phyloP scores from a whole-genome alignment of 2,329 filamentous ascomycete genomes.

The Albophoma yamanashiensis region DNA sequence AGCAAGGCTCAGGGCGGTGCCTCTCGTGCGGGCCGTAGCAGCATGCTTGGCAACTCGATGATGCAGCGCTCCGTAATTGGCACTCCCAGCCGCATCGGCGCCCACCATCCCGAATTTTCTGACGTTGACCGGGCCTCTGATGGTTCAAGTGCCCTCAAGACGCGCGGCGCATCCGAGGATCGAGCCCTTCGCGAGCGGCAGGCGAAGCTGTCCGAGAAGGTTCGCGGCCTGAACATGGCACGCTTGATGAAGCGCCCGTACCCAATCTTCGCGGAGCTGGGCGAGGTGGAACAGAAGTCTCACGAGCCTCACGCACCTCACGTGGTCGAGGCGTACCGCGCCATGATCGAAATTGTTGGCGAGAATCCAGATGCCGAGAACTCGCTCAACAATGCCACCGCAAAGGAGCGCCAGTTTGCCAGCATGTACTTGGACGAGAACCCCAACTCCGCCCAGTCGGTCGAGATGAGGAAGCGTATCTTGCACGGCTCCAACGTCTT shows the following conservation, averaged over 20 bases:
- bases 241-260: slow-evolving; percentile 57
- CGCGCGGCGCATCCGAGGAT: slow-evolving; percentile 49
- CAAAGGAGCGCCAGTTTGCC: slow-evolving; percentile 68
- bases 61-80: slow-evolving; percentile 83
- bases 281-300: slow-evolving; percentile 59
- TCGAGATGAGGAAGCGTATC: slow-evolving; percentile 67
- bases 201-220: slow-evolving; percentile 65
- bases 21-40: slow-evolving; percentile 39
- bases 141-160: slow-evolving; percentile 28
- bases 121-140: slow-evolving; percentile 53
- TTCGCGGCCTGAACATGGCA: slow-evolving; percentile 67
- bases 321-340: slow-evolving; percentile 72
- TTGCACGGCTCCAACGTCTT: slow-evolving; percentile 69
- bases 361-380: slow-evolving; percentile 55
- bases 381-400: slow-evolving; percentile 48
- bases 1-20: slow-evolving; percentile 39
- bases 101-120: slow-evolving; percentile 54
- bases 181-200: slow-evolving; percentile 78
- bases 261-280: slow-evolving; percentile 66
- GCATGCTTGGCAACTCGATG: slow-evolving; percentile 45
- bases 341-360: slow-evolving; percentile 66
- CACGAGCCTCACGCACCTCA: slow-evolving; percentile 63
- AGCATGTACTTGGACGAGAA: slow-evolving; percentile 68
- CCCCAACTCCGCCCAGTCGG: slow-evolving; percentile 49
- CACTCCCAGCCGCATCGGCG: slow-evolving; percentile 56